Evolutionary conservation across 768 basidiomycete species (phyloP).

Genomic region (Termitomyces sp.): DNA sequence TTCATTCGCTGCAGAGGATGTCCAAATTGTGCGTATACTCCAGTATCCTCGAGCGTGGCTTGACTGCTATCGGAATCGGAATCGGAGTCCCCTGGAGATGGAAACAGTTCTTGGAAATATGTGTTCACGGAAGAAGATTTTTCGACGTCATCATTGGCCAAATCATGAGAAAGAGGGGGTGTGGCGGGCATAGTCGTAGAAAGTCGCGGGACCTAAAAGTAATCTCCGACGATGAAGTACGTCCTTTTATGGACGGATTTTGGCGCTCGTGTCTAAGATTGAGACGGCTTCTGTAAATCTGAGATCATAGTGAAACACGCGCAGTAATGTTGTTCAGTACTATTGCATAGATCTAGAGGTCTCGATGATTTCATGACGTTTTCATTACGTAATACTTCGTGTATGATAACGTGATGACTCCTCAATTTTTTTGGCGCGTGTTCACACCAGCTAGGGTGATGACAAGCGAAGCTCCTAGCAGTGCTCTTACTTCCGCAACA

Average conservation of each 20-base stretch:
- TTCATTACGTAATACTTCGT: not conserved
- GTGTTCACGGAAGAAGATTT: not conserved
- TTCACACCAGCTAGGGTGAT: not conserved
- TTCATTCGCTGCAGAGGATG: conserved; percentile 30
- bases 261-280: conserved; percentile 8
- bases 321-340: too few relatives aligned
- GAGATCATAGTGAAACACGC: too few relatives aligned
- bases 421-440: not conserved
- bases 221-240: not conserved
- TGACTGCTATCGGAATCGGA: conserved; percentile 22
- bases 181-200: not conserved
- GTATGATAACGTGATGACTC: not conserved
- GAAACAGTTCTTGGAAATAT: conserved; percentile 16
- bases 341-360: too few relatives aligned
- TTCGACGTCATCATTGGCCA: not conserved
- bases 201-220: not conserved
- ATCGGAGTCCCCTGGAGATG: conserved; percentile 16
- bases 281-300: not conserved
- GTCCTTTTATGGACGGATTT: not conserved
- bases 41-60: conserved; percentile 26
- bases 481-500: conserved; percentile 7
- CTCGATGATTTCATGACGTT: too few relatives aligned
- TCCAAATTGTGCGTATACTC: conserved; percentile 20
- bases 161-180: not conserved
- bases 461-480: conserved; percentile 12